Evolutionary conservation across 805 yeast species (phyloP).

Genomic region (Sugiyamaella marilandica): DNA sequence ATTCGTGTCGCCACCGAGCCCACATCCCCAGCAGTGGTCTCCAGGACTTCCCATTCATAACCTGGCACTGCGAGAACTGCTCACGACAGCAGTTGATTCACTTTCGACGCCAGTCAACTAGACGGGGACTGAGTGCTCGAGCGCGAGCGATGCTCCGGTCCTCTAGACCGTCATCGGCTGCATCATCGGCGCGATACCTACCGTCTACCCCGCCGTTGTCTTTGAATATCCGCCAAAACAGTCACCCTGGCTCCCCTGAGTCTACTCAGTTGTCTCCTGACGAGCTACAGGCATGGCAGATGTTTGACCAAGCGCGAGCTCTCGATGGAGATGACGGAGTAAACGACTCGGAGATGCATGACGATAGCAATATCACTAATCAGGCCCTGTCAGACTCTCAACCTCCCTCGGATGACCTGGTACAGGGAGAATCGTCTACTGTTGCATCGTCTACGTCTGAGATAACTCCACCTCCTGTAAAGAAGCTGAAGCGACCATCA

Average conservation of each 20-base stretch:
- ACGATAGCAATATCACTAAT: not conserved
- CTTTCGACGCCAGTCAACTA: not conserved
- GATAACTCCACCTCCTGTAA: conserved; percentile 7
- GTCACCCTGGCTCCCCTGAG: conserved; percentile 2
- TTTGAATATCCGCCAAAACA: not conserved
- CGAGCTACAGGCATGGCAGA: conserved; percentile 29
- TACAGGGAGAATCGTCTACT: not conserved
- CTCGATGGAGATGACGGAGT: not conserved
- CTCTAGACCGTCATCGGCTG: conserved; percentile 3
- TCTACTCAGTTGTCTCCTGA: conserved; percentile 20
- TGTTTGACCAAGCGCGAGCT: conserved; percentile 26
- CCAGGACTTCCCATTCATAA: conserved; percentile 27
- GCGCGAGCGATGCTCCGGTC: not conserved
- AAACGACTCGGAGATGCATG: too few species aligned
- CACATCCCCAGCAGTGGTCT: conserved; percentile 31
- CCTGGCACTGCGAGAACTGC: conserved; percentile 30
- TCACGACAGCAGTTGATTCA: not conserved
- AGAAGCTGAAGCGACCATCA: conserved; percentile 27
- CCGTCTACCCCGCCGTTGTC: not conserved
- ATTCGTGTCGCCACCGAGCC: conserved; percentile 31
- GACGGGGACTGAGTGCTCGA: not conserved
- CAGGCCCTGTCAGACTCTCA: too few species aligned
- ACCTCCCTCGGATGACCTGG: too few species aligned
- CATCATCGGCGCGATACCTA: not conserved
- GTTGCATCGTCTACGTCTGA: conserved; percentile 5